phyloP scores from a whole-genome alignment of 305 asterid genomes.

The Fraxinus floribunda region DNA sequence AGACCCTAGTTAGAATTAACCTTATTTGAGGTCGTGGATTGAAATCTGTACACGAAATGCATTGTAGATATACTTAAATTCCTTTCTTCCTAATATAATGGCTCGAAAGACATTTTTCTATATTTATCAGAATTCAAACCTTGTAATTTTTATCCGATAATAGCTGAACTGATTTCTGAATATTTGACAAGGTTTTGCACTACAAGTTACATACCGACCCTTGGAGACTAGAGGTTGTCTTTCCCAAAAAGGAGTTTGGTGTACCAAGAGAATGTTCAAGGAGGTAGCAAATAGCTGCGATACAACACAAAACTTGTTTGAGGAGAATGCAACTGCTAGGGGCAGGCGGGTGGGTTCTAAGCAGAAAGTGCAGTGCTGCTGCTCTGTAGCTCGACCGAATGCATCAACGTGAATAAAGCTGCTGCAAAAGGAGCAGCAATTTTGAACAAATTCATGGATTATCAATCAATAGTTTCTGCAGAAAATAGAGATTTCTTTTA shows the following conservation, averaged over 20 bases:
- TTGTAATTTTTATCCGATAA: background rate
- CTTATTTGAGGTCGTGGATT: background rate
- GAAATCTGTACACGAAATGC: background rate
- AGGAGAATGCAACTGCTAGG: background rate
- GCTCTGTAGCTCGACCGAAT: background rate
- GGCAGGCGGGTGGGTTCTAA: background rate
- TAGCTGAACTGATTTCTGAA: background rate
- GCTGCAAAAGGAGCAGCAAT: background rate
- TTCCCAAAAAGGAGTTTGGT: slow-evolving; percentile 51
- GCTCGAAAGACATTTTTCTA: background rate
- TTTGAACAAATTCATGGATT: background rate
- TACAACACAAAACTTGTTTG: background rate
- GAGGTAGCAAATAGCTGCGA: background rate
- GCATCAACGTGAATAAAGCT: background rate
- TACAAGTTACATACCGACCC: slow-evolving; percentile 85
- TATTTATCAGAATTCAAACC: background rate
- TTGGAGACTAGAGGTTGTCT: slow-evolving; percentile 56
- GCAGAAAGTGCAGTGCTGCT: background rate
- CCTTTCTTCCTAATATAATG: background rate
- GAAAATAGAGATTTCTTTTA: background rate
- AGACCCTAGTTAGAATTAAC: background rate
- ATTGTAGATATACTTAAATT: background rate
- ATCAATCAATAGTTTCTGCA: background rate
- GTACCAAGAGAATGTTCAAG: slow-evolving; percentile 58
- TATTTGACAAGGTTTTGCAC: slow-evolving; percentile 62